Percentiles rank a stretch among this genome's conserved stretches.
These are phyloP conservation scores for Triglochin maritima DNA, from an alignment of 106 monocot genomes.

Conservation along the genomic window DNA sequence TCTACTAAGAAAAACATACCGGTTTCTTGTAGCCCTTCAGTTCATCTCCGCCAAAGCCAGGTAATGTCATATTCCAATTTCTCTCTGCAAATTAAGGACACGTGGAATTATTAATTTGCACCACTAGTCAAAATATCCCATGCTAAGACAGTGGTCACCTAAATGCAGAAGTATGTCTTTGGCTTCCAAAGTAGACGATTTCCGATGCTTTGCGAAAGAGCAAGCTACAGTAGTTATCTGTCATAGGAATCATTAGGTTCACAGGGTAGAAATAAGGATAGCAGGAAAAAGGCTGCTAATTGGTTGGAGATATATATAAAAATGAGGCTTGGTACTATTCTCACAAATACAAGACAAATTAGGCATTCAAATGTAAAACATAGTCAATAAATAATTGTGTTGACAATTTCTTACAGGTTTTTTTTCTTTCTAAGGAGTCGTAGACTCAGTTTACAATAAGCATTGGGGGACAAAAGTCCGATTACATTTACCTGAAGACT, in stretches of 20 bases:
- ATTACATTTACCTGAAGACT: too few species aligned
- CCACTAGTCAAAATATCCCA: background rate
- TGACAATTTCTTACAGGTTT: too few species aligned
- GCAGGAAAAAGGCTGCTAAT: background rate
- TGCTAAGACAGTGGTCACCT: slow-evolving; percentile 31
- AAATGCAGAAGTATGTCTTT: slow-evolving; percentile 94
- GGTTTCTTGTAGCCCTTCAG: slow-evolving; percentile 85
- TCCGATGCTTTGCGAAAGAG: slow-evolving; percentile 93
- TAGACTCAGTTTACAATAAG: too few species aligned
- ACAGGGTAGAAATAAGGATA: background rate
- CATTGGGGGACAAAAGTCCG: too few species aligned
- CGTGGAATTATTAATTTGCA: background rate
- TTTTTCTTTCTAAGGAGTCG: too few species aligned
- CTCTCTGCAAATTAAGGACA: slow-evolving; percentile 45
- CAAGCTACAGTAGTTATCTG: slow-evolving; percentile 82
- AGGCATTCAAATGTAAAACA: too few species aligned
- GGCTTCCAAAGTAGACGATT: slow-evolving; percentile 67
- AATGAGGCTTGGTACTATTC: too few species aligned
- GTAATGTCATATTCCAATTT: slow-evolving; percentile 82
- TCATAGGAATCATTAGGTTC: background rate
- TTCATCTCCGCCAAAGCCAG: slow-evolving; percentile 95
- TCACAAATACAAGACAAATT: too few species aligned
- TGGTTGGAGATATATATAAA: background rate
- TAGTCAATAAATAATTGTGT: too few species aligned
- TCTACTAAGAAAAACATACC: slow-evolving; percentile 26